A percentile compares a stretch with the other conserved stretches of the same genome.
phyloP scores from a whole-genome alignment of 73 alveolate species.

The Paramecium sonneborni region DNA sequence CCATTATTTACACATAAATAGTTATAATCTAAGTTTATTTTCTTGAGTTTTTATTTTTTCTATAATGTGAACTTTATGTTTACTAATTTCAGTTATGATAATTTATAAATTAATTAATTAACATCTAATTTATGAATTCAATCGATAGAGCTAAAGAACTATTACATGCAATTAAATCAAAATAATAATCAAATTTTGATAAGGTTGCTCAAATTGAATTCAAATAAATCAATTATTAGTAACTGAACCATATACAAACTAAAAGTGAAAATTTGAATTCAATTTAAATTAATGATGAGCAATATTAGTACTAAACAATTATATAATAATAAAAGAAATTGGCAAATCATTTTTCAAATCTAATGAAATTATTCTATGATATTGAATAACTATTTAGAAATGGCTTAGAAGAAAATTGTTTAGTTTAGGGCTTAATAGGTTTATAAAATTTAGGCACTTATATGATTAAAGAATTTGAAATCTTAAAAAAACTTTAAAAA shows the following conservation, averaged over 20 bases:
- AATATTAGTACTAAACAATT: background rate
- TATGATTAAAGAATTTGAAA: constrained; percentile 26
- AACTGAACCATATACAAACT: background rate
- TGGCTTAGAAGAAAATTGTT: constrained; percentile 34
- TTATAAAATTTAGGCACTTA: background rate
- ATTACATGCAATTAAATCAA: background rate
- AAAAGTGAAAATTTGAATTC: constrained; percentile 10
- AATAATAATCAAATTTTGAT: background rate
- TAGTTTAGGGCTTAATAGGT: background rate
- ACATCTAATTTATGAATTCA: constrained; percentile 13
- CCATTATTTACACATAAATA: too few species aligned
- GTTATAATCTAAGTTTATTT: too few species aligned
- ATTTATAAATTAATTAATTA: background rate
- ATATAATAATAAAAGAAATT: background rate
- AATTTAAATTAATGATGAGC: background rate
- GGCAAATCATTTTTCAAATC: background rate
- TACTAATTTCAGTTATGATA: background rate
- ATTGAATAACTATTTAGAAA: background rate
- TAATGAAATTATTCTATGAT: background rate
- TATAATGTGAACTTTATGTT: background rate
- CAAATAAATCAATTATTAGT: background rate
- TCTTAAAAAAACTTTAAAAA: background rate
- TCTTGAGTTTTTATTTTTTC: too few species aligned
- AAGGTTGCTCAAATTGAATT: background rate
- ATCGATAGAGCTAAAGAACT: background rate